Evolutionary conservation across 176 grass and related monocot species (phyloP).

Genomic region (Musa troglodytarum): DNA sequence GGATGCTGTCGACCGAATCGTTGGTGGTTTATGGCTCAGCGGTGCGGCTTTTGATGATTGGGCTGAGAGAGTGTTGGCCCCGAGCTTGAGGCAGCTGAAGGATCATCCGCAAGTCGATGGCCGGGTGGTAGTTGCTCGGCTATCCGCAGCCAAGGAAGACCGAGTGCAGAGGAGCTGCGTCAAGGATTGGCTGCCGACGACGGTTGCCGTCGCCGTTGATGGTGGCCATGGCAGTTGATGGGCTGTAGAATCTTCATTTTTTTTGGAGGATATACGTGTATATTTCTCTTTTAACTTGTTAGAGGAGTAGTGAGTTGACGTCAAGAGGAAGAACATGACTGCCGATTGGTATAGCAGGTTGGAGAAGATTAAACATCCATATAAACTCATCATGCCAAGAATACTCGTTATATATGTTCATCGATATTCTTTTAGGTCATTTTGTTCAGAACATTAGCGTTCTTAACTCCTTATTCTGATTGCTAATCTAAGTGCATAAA

Average conservation of each 20-base stretch:
- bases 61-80: slow-evolving; percentile 44
- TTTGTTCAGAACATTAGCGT: not conserved
- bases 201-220: slow-evolving; percentile 49
- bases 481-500: no score
- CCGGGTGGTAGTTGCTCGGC: slow-evolving; percentile 21
- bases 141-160: slow-evolving; percentile 31
- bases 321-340: not conserved
- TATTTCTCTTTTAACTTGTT: slow-evolving; percentile 35
- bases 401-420: slow-evolving; percentile 3
- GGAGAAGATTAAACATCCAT: slow-evolving; percentile 5
- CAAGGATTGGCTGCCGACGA: slow-evolving; percentile 36
- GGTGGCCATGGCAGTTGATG: slow-evolving; percentile 35
- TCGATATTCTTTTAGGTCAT: slow-evolving; percentile 1
- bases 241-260: slow-evolving; percentile 41
- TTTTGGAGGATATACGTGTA: slow-evolving; percentile 69
- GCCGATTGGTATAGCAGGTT: not conserved
- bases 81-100: slow-evolving; percentile 59
- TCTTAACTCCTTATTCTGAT: not conserved
- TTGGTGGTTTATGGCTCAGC: slow-evolving; percentile 44
- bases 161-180: slow-evolving; percentile 18
- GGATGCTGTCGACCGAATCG: slow-evolving; percentile 64
- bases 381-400: not conserved
- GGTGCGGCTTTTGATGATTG: slow-evolving; percentile 63
- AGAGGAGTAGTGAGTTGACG: not conserved
- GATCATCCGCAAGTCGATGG: slow-evolving; percentile 33